Conservation (phyloP, 2,329 filamentous ascomycete genomes). For the Xylaria sp. region DNA sequence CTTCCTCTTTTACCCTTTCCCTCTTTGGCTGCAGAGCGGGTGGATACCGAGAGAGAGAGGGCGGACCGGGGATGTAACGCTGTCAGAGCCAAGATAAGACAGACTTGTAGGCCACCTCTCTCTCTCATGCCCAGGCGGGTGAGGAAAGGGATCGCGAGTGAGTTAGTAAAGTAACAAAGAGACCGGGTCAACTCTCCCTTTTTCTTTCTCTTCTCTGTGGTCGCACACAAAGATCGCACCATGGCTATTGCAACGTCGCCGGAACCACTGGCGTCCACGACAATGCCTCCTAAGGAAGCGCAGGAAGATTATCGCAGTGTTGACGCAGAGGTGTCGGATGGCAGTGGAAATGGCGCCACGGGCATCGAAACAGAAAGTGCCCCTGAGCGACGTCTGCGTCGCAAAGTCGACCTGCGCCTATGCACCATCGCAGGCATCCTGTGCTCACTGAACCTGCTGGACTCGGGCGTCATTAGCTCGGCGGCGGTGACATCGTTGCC, state of each 20-base stretch:
- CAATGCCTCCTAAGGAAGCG: slow-evolving; percentile 24
- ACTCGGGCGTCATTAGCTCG: slow-evolving; percentile 75
- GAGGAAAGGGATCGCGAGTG: not conserved
- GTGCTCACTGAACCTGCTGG: slow-evolving; percentile 75
- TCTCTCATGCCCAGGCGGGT: not conserved
- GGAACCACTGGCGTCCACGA: not conserved
- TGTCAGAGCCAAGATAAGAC: slow-evolving; percentile 21
- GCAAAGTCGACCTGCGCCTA: slow-evolving; percentile 74
- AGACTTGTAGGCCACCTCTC: slow-evolving; percentile 7
- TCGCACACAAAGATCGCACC: slow-evolving; percentile 3
- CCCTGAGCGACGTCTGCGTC: slow-evolving; percentile 54
- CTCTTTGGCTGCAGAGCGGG: slow-evolving; percentile 7
- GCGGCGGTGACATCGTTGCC: slow-evolving; percentile 77
- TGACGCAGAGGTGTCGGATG: slow-evolving; percentile 30
- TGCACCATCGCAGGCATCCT: slow-evolving; percentile 78
- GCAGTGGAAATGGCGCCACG: slow-evolving; percentile 17
- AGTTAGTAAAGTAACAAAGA: not conserved
- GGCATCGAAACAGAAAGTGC: slow-evolving; percentile 30
- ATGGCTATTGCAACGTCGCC: slow-evolving; percentile 23
- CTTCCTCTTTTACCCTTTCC: slow-evolving; percentile 3
- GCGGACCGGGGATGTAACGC: slow-evolving; percentile 20
- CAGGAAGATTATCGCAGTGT: slow-evolving; percentile 31
- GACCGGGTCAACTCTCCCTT: not conserved
- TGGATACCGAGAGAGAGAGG: slow-evolving; percentile 22
- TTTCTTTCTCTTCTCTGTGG: not conserved